Conservation (phyloP, 768 basidiomycete genomes). For the Exsudoporus frostii region DNA sequence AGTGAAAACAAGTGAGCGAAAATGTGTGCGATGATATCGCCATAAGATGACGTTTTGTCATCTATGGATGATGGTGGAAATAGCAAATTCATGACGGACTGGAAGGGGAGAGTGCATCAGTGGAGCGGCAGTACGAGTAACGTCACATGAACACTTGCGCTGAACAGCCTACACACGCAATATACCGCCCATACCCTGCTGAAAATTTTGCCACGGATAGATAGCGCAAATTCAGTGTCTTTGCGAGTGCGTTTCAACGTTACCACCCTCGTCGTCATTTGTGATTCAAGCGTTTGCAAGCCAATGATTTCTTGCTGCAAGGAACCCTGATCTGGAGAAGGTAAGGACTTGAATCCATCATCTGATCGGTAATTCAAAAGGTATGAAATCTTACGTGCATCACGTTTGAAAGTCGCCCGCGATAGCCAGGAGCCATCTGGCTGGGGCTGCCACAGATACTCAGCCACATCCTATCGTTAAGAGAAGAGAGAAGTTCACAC, state of each 20-base stretch:
- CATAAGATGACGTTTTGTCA: slow-evolving; percentile 42
- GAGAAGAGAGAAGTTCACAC: slow-evolving; percentile 14
- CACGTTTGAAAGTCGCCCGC: slow-evolving; percentile 30
- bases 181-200: slow-evolving; percentile 62
- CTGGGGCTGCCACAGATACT: slow-evolving; percentile 21
- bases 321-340: slow-evolving; percentile 33
- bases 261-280: slow-evolving; percentile 60
- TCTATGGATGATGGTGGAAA: slow-evolving; percentile 31
- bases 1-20: slow-evolving; percentile 41
- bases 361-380: not conserved
- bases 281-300: slow-evolving; percentile 61
- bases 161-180: slow-evolving; percentile 59
- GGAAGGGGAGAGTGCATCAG: slow-evolving; percentile 15
- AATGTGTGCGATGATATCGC: slow-evolving; percentile 39
- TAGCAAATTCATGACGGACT: slow-evolving; percentile 35
- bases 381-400: slow-evolving; percentile 27
- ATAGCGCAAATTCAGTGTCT: slow-evolving; percentile 47
- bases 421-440: slow-evolving; percentile 28
- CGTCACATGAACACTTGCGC: slow-evolving; percentile 40
- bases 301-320: slow-evolving; percentile 59
- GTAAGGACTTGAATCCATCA: not conserved
- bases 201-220: slow-evolving; percentile 52
- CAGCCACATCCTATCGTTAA: slow-evolving; percentile 2
- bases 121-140: slow-evolving; percentile 1
- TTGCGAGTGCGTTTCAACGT: slow-evolving; percentile 48